Percentiles rank a stretch among this genome's conserved stretches.
phyloP scores from a whole-genome alignment of 768 basidiomycete species.

The Tylopilus balloui region DNA sequence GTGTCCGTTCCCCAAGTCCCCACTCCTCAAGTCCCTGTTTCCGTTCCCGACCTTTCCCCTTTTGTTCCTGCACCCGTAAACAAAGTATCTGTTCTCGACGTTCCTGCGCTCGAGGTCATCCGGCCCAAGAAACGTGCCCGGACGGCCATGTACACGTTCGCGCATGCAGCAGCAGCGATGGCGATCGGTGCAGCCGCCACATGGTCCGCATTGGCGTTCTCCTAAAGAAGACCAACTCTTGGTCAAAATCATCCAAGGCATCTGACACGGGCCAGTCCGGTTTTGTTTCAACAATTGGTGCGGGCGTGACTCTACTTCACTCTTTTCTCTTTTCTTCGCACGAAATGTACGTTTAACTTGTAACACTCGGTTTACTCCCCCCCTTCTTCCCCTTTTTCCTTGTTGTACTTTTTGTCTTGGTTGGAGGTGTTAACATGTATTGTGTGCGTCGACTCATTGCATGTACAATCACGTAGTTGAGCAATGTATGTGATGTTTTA shows the following conservation, averaged over 20 bases:
- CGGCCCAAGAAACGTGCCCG: conserved; percentile 42
- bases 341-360: conserved; percentile 5
- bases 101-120: conserved; percentile 14
- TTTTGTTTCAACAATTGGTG: background rate
- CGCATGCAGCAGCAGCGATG: conserved; percentile 58
- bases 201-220: conserved; percentile 71
- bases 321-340: background rate
- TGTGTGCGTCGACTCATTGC: background rate
- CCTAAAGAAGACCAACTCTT: conserved; percentile 30
- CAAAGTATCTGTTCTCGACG: background rate
- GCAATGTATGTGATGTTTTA: conserved; percentile 10
- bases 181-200: conserved; percentile 66
- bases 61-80: background rate
- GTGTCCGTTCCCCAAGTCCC: conserved; percentile 6
- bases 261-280: background rate
- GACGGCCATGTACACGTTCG: conserved; percentile 36
- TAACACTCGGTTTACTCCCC: background rate
- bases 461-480: conserved; percentile 2
- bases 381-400: background rate
- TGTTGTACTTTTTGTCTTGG: background rate
- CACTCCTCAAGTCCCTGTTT: background rate
- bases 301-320: background rate
- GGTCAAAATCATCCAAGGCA: background rate
- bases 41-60: background rate
- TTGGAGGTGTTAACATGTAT: conserved; percentile 5